Evolutionary conservation across 371 early-diverging fungal genomes (phyloP), one percentile per base, ranked within the genome.

Genomic region (Cokeromyces recurvatus): DNA sequence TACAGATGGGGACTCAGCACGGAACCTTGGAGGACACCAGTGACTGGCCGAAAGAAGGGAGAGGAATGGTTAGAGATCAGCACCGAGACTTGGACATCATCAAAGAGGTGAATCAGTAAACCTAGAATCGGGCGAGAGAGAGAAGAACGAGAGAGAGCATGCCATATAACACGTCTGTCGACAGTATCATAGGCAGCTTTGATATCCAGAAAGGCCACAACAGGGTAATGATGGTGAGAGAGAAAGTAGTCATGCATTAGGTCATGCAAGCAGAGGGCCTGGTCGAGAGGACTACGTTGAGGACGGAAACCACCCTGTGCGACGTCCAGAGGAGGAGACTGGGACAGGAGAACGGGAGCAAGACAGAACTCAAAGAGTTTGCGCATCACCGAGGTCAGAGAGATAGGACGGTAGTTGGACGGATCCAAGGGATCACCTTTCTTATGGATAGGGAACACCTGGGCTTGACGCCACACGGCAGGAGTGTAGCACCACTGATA

Each of bases 281-380:
- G 66, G 17, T 62, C 66, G 1, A 66, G 32, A 6, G 62, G 50
- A 47, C 65, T 42, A 5, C 62, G 50, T 2, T 35, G 38, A 9
- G 38, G 23, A 4, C 57, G 62, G 29, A 71, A 71, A 2, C 66
- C 66, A 31, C 64, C 66, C 50, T 71, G 62, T 3, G 51, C 62
- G 0, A 55, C 12, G 21, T 70, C 58, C 3, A 51, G 34, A 2
- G 39, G 27, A 2, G 63, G 58, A 3, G 58, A 43, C 5, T 14
- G 19, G 3, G 6, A 14, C 10, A 10, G 22, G 3, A 51, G 51
- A 4, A 21, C 1, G 16, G 51, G 27, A 5, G 34, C 15, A 0
- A 62, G 11, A 16, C 34, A 42, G 7, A 46, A 37, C 37, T 62
- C 57, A 32, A 62, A 41, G 0, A 53, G 19, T 37, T 57, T 62